These are phyloP conservation scores for Hura crepitans DNA, from an alignment of 441 rosid species.

Conservation along the genomic window DNA sequence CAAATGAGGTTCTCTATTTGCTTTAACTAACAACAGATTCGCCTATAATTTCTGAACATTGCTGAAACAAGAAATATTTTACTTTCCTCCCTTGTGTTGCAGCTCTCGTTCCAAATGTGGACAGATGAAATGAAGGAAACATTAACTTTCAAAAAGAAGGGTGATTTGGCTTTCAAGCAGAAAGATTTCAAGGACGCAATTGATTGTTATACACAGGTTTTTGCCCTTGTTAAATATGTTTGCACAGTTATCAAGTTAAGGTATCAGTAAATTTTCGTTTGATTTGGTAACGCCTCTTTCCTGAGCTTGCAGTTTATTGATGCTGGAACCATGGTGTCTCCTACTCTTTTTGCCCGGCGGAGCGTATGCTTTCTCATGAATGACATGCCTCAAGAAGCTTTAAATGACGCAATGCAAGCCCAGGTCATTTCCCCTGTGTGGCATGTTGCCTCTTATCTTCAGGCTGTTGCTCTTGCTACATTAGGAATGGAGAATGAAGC, in stretches of 20 bases:
- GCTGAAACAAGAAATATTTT: conserved; percentile 13
- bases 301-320: conserved; percentile 50
- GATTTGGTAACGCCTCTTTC: neutral
- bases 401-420: conserved; percentile 77
- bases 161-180: conserved; percentile 79
- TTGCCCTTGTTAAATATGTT: conserved; percentile 1
- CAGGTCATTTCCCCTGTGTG: conserved; percentile 74
- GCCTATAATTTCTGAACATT: no score
- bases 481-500: conserved; percentile 76
- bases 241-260: neutral
- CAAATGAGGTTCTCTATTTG: conserved; percentile 59
- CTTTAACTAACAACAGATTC: conserved; percentile 11
- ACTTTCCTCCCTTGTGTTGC: conserved; percentile 26
- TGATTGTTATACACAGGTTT: conserved; percentile 74
- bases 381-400: conserved; percentile 73
- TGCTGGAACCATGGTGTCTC: conserved; percentile 66
- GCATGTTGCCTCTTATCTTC: conserved; percentile 82
- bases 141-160: conserved; percentile 68
- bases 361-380: conserved; percentile 70
- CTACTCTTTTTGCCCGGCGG: conserved; percentile 72
- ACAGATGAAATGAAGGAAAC: conserved; percentile 96
- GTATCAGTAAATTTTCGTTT: neutral
- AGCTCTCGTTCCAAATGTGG: conserved; percentile 99
- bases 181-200: conserved; percentile 62
- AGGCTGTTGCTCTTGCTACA: conserved; percentile 56